Evolutionary conservation across 164 flowering plant species (phyloP).

Genomic region (grape (Vitis vinifera)): ASM3070453v1 NC_081815.1:908001-908500

Average conservation of each 20-base stretch:
- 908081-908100: too few species aligned
- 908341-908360: constrained; percentile 43
- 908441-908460: neutral
- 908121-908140: too few species aligned
- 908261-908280: constrained; percentile 37
- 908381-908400: neutral
- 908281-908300: constrained; percentile 29
- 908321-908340: constrained; percentile 31
- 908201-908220: constrained; percentile 72
- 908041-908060: too few species aligned
- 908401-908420: neutral
- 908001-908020: too few species aligned
- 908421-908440: constrained; percentile 2
- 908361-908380: constrained; percentile 51
- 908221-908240: constrained; percentile 80
- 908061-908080: too few species aligned
- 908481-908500: constrained; percentile 81
- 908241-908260: constrained; percentile 92
- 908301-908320: constrained; percentile 22
- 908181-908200: constrained; percentile 47
- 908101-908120: too few species aligned
- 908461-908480: constrained; percentile 43
- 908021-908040: too few species aligned
- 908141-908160: too few species aligned
- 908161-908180: neutral